phyloP scores from a whole-genome alignment of 108 stramenopile species.

The Skeletonema tropicum region DNA sequence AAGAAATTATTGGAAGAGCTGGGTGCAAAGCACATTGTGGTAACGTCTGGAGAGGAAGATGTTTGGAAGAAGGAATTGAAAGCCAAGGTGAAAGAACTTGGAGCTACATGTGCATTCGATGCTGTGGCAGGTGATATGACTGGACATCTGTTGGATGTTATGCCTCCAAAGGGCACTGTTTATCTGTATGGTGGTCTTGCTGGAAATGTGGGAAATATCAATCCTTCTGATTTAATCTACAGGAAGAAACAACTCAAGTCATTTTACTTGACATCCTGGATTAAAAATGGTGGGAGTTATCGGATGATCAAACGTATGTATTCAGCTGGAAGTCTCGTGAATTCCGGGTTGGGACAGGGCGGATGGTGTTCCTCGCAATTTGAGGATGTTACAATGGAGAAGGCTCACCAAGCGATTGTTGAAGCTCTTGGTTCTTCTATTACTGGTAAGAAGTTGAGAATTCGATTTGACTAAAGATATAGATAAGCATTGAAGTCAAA shows the following conservation, averaged over 20 bases:
- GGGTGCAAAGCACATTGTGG: constrained; percentile 57
- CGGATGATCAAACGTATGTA: constrained; percentile 43
- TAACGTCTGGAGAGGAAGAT: constrained; percentile 27
- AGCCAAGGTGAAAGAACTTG: constrained; percentile 53
- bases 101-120: constrained; percentile 64
- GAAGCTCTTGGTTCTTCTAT: constrained; percentile 25
- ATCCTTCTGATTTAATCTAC: constrained; percentile 53
- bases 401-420: constrained; percentile 41
- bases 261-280: constrained; percentile 52
- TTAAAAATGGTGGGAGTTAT: constrained; percentile 35
- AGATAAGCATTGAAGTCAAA: neutral
- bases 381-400: constrained; percentile 50
- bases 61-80: constrained; percentile 50
- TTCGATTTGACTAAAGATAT: constrained; percentile 30
- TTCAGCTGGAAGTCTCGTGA: constrained; percentile 27
- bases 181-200: constrained; percentile 57
- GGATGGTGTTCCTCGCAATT: constrained; percentile 56
- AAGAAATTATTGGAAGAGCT: constrained; percentile 41
- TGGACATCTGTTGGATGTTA: constrained; percentile 43
- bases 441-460: constrained; percentile 53
- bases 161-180: constrained; percentile 52
- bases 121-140: constrained; percentile 55
- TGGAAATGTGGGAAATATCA: constrained; percentile 30
- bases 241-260: constrained; percentile 46
- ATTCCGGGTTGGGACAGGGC: constrained; percentile 40